These are phyloP conservation scores for Kazachstania taianensis DNA, from an alignment of 805 yeast species.

Conservation along the genomic window DNA sequence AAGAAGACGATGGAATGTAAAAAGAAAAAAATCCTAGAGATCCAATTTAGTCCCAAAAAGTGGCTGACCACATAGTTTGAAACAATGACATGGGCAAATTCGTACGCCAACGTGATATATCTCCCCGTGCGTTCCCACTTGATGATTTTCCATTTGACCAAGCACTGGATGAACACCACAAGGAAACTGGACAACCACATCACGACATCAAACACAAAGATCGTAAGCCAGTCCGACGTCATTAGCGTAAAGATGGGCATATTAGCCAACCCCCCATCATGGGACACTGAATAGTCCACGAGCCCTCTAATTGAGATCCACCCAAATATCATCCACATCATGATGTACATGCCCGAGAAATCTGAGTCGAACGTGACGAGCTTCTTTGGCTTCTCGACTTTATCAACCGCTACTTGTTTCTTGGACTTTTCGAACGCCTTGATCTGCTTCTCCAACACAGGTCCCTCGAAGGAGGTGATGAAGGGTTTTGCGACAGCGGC, in stretches of 20 bases:
- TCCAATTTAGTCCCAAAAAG: conserved; percentile 61
- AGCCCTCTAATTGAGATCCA: conserved; percentile 44
- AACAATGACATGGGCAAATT: conserved; percentile 40
- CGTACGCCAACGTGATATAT: conserved; percentile 47
- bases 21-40: conserved; percentile 74
- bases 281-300: conserved; percentile 40
- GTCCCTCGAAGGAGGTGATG: conserved; percentile 25
- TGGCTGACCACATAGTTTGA: conserved; percentile 45
- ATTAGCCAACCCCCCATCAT: conserved; percentile 31
- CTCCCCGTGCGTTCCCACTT: conserved; percentile 60
- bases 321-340: conserved; percentile 64
- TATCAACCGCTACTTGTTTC: conserved; percentile 2
- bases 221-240: conserved; percentile 45
- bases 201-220: conserved; percentile 59
- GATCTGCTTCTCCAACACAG: conserved; percentile 22
- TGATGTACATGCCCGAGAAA: conserved; percentile 74
- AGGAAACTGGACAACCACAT: conserved; percentile 66
- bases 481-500: conserved; percentile 27
- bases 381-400: not conserved
- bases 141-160: conserved; percentile 36
- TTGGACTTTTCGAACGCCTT: conserved; percentile 10
- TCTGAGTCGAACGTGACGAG: conserved; percentile 4
- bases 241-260: conserved; percentile 51
- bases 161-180: conserved; percentile 48
- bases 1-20: conserved; percentile 77